Evolutionary conservation across 2,329 filamentous ascomycete genomes (phyloP).

Genomic region (Diaporthe sp.): DNA sequence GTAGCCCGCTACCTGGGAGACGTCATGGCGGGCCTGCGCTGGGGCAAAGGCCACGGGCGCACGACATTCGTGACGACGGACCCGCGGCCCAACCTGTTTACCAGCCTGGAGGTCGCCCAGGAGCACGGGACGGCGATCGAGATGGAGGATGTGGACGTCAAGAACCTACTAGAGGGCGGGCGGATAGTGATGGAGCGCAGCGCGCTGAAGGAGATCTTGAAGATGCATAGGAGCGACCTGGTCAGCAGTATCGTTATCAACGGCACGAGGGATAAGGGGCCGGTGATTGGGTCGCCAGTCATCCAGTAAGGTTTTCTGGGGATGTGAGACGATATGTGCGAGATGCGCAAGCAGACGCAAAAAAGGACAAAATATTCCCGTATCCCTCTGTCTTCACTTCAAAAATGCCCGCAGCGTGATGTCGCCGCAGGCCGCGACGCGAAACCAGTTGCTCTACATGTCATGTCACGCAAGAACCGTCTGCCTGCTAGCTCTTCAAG

Average conservation of each 20-base stretch:
- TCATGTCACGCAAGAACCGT: not conserved
- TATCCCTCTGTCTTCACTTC: not conserved
- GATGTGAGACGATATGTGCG: not conserved
- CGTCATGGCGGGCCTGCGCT: constrained; percentile 79
- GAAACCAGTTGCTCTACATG: not conserved
- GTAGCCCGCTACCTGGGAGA: constrained; percentile 73
- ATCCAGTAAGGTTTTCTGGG: constrained; percentile 38
- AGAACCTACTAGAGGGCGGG: constrained; percentile 89
- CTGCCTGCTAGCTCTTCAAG: not conserved
- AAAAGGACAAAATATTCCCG: not conserved
- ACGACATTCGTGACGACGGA: constrained; percentile 81
- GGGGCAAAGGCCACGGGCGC: constrained; percentile 76
- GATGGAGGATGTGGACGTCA: constrained; percentile 90
- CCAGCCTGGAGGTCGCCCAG: constrained; percentile 74
- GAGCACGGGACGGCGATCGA: constrained; percentile 79
- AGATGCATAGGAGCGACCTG: constrained; percentile 79
- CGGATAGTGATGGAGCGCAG: constrained; percentile 88
- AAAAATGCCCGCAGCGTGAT: not conserved
- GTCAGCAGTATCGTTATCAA: constrained; percentile 62
- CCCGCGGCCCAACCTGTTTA: constrained; percentile 73
- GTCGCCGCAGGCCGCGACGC: not conserved
- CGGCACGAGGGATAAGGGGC: constrained; percentile 53
- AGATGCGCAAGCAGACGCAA: not conserved
- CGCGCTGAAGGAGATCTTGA: constrained; percentile 82
- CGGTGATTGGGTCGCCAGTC: constrained; percentile 57